Conservation (phyloP, 164 flowering plant genomes). For the Chimonanthus praecox region DNA sequence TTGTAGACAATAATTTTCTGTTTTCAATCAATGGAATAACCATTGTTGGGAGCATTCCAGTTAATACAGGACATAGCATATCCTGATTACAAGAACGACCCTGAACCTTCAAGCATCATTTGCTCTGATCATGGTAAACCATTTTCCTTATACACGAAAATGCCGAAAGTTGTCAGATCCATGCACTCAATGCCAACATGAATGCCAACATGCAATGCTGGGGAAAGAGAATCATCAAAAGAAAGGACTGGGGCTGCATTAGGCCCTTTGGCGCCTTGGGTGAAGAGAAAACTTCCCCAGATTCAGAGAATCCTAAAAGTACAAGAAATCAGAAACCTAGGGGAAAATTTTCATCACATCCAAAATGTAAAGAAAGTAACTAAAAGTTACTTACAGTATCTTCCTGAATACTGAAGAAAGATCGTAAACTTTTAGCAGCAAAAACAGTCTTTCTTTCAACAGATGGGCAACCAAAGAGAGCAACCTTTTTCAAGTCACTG, state of each 20-base stretch:
- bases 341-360: not conserved
- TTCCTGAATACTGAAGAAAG: conserved; percentile 57
- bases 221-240: not conserved
- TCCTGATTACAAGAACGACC: too few relatives aligned
- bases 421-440: conserved; percentile 67
- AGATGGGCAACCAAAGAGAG: conserved; percentile 81
- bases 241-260: not conserved
- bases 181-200: too few relatives aligned
- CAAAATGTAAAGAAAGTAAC: not conserved
- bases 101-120: too few relatives aligned
- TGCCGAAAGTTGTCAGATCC: too few relatives aligned
- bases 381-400: conserved; percentile 42
- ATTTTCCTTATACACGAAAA: too few relatives aligned
- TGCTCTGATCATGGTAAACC: too few relatives aligned
- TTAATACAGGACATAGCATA: too few relatives aligned
- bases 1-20: too few relatives aligned
- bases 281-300: not conserved
- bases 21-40: too few relatives aligned
- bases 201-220: not conserved
- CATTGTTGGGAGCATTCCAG: too few relatives aligned
- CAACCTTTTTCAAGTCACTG: conserved; percentile 59
- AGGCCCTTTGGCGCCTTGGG: not conserved
- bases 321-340: not conserved
- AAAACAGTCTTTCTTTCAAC: conserved; percentile 32
- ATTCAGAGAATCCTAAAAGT: not conserved